Percentiles rank a stretch among this genome's conserved stretches.
Conservation (phyloP, 2,329 filamentous ascomycete genomes). For the Fusarium humuli region DNA sequence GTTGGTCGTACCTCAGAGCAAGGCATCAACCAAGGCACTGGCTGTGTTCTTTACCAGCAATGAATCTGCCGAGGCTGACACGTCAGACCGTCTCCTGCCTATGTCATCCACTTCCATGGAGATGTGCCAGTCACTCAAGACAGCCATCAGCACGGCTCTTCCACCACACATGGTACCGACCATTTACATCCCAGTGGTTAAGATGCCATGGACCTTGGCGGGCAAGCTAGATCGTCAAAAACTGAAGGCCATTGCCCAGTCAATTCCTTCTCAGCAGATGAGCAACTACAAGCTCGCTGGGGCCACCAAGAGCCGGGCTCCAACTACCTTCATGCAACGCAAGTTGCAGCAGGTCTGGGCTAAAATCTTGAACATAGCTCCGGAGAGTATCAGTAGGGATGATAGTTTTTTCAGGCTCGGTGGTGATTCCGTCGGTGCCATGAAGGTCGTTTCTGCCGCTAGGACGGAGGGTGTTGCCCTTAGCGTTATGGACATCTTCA, state of each 20-base stretch:
- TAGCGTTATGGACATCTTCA: constrained; percentile 31
- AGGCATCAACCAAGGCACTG: constrained; percentile 30
- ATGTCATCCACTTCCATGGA: constrained; percentile 17
- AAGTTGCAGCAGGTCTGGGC: constrained; percentile 46
- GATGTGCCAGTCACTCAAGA: constrained; percentile 26
- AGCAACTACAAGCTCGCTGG: constrained; percentile 31
- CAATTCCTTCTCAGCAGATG: constrained; percentile 15
- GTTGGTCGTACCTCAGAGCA: constrained; percentile 55
- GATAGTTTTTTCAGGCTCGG: constrained; percentile 60
- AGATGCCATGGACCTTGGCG: constrained; percentile 56
- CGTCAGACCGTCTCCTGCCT: neutral
- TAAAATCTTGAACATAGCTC: neutral
- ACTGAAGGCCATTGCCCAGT: constrained; percentile 40
- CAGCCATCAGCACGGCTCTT: constrained; percentile 3
- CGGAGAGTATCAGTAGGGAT: neutral
- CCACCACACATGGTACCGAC: constrained; percentile 57
- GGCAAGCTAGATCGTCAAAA: constrained; percentile 59
- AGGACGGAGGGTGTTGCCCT: constrained; percentile 30
- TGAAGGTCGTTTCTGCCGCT: constrained; percentile 40
- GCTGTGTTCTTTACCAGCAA: constrained; percentile 37
- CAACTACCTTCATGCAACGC: constrained; percentile 52
- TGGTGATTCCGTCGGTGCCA: constrained; percentile 50
- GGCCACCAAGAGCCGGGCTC: constrained; percentile 45
- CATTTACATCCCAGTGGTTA: constrained; percentile 54
- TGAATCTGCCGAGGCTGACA: neutral